These are phyloP conservation scores for Termitomyces sp. DNA, from an alignment of 768 basidiomycete species.

Conservation along the genomic window DNA sequence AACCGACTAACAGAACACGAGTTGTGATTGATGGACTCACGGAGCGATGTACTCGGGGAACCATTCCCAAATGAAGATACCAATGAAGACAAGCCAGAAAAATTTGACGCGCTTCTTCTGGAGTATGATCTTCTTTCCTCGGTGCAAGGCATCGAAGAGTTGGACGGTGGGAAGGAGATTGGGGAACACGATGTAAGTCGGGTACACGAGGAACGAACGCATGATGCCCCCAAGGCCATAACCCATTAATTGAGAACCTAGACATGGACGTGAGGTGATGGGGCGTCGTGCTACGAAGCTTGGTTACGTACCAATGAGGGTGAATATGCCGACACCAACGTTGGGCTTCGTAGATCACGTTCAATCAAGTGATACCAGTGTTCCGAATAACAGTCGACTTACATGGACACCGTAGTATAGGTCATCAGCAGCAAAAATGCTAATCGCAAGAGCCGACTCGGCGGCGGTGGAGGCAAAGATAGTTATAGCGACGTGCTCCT, in stretches of 20 bases:
- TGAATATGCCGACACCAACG: constrained; percentile 18
- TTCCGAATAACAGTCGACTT: background rate
- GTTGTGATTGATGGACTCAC: constrained; percentile 16
- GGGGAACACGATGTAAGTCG: constrained; percentile 44
- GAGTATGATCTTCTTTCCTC: constrained; percentile 40
- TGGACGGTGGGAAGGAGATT: constrained; percentile 39
- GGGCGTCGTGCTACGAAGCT: background rate
- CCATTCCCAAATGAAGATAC: constrained; percentile 57
- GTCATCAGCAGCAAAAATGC: constrained; percentile 57
- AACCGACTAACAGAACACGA: background rate
- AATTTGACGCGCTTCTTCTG: constrained; percentile 55
- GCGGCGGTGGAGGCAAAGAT: constrained; percentile 62
- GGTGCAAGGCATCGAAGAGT: constrained; percentile 42
- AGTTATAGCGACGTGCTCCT: constrained; percentile 62
- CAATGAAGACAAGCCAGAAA: constrained; percentile 53
- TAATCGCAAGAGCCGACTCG: constrained; percentile 55
- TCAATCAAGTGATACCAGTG: background rate
- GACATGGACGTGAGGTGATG: background rate
- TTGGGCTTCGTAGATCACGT: constrained; percentile 30
- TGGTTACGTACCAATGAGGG: constrained; percentile 10
- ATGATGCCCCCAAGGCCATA: constrained; percentile 33
- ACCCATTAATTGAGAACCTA: constrained; percentile 37
- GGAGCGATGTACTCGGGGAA: constrained; percentile 51
- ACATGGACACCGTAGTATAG: constrained; percentile 43
- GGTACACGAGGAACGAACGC: constrained; percentile 48